phyloP scores from a whole-genome alignment of 73 alveolate genomes.

The Chromera velia region DNA sequence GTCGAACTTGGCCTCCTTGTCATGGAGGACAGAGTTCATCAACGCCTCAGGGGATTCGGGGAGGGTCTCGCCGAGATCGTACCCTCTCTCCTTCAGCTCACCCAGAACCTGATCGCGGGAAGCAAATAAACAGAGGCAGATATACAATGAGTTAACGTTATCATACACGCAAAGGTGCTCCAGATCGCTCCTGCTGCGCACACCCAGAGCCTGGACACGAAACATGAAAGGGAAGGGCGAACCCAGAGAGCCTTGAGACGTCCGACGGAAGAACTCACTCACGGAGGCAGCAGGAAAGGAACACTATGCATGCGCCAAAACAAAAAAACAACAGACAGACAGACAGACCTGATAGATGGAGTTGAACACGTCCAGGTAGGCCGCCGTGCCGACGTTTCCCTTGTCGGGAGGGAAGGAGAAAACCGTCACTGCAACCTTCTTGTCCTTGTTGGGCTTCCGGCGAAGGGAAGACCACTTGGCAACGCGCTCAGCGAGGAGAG shows the following conservation, averaged over 20 bases:
- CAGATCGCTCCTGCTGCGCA: too few species aligned
- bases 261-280: too few species aligned
- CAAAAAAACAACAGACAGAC: neutral
- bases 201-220: too few species aligned
- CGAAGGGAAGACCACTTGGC: conserved; percentile 43
- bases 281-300: too few species aligned
- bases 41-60: neutral
- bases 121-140: too few species aligned
- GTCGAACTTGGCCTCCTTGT: conserved; percentile 30
- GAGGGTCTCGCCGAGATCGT: neutral
- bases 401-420: neutral
- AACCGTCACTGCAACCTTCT: neutral
- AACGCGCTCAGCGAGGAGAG: conserved; percentile 24
- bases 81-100: neutral
- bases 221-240: too few species aligned
- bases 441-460: neutral
- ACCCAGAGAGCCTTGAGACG: too few species aligned
- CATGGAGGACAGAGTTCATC: neutral
- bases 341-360: conserved; percentile 11
- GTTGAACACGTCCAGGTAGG: conserved; percentile 41
- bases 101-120: neutral
- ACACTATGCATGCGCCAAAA: too few species aligned
- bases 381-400: conserved; percentile 51
- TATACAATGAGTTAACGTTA: too few species aligned
- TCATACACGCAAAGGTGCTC: too few species aligned